phyloP scores from a whole-genome alignment of 768 basidiomycete genomes.

The Rhodocollybia butyracea region DNA sequence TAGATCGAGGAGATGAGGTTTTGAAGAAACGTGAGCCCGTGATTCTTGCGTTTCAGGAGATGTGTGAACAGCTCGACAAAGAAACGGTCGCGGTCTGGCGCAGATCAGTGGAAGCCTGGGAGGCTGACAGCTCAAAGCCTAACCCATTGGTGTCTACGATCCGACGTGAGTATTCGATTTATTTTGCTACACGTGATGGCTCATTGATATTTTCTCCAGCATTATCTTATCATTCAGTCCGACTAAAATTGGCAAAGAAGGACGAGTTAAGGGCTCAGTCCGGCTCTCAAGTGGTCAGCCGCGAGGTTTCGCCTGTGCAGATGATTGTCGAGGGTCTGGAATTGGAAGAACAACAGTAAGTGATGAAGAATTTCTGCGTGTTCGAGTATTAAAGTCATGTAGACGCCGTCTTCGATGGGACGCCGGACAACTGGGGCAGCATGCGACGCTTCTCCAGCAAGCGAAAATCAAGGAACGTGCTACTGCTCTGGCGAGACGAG shows the following conservation, averaged over 20 bases:
- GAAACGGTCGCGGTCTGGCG: slow-evolving; percentile 15
- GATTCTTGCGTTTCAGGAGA: not conserved
- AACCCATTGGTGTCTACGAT: slow-evolving; percentile 21
- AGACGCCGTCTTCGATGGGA: slow-evolving; percentile 16
- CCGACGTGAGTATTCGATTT: slow-evolving; percentile 18
- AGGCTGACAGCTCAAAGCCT: slow-evolving; percentile 13
- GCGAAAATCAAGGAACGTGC: slow-evolving; percentile 23
- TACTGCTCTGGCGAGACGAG: slow-evolving; percentile 17
- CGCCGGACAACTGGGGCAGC: slow-evolving; percentile 11
- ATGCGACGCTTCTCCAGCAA: slow-evolving; percentile 26
- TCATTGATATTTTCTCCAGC: not conserved
- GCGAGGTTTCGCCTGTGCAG: slow-evolving; percentile 13
- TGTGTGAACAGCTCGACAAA: not conserved
- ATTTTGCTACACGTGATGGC: slow-evolving; percentile 17
- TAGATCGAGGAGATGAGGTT: not conserved
- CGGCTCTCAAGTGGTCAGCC: not conserved
- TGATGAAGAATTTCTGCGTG: slow-evolving; percentile 1
- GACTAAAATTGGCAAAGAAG: not conserved
- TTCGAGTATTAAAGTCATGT: not conserved
- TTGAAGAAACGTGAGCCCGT: not conserved
- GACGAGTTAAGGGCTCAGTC: not conserved
- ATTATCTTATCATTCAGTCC: not conserved
- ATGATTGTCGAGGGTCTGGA: slow-evolving; percentile 28
- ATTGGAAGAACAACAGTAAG: slow-evolving; percentile 31
- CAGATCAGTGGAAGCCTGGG: slow-evolving; percentile 17